Conservation (phyloP, 176 grass and related monocot species). For the Luzula sylvatica region DNA sequence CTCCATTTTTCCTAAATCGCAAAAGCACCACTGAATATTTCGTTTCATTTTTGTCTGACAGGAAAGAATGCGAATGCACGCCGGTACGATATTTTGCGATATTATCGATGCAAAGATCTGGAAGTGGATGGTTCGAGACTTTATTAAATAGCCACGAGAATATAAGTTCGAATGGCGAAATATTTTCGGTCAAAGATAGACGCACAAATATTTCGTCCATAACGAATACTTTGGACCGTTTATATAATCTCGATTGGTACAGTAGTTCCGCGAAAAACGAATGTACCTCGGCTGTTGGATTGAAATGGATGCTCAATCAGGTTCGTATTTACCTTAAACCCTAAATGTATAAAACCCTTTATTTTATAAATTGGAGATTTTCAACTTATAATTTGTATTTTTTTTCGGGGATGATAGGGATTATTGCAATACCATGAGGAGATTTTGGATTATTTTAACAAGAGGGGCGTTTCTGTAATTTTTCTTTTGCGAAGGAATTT, state of each 20-base stretch:
- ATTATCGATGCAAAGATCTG: constrained; percentile 93
- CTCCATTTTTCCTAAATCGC: not conserved
- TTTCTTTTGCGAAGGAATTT: constrained; percentile 90
- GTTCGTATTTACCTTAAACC: constrained; percentile 28
- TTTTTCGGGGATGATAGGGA: constrained; percentile 31
- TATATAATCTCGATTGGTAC: constrained; percentile 95
- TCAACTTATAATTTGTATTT: not conserved
- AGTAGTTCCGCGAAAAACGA: constrained; percentile 96
- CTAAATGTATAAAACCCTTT: not conserved
- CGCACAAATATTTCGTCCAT: constrained; percentile 58
- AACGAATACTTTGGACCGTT: constrained; percentile 45
- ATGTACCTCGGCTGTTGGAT: constrained; percentile 66
- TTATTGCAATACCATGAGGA: constrained; percentile 64
- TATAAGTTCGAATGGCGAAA: constrained; percentile 85
- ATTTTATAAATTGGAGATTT: too few species aligned
- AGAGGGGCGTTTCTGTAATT: constrained; percentile 64
- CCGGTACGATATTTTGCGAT: constrained; percentile 89
- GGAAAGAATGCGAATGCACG: constrained; percentile 77
- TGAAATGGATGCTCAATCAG: constrained; percentile 99
- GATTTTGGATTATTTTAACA: constrained; percentile 71
- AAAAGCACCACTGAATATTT: not conserved
- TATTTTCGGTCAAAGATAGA: constrained; percentile 79
- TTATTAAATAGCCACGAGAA: constrained; percentile 86
- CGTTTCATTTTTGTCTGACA: constrained; percentile 27
- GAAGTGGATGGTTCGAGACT: constrained; percentile 95